Evolutionary conservation across 257 asterid species (phyloP).

Genomic region (Ballota nigra): DNA sequence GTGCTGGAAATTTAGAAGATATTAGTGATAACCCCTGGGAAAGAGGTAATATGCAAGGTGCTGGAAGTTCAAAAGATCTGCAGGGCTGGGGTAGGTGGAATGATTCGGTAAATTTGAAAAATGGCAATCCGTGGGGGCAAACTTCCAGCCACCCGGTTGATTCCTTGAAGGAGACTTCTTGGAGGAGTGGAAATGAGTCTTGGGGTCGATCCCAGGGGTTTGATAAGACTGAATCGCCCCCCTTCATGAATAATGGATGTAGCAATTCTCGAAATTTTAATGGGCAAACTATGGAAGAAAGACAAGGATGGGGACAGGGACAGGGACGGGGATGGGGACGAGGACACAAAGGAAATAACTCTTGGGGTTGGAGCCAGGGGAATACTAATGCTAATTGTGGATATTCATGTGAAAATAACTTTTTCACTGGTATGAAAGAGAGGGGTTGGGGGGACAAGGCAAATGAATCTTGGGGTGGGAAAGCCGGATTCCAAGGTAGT

Average conservation of each 20-base stretch:
- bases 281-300: conserved; percentile 21
- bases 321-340: conserved; percentile 2
- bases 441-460: conserved; percentile 35
- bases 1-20: conserved; percentile 1
- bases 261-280: conserved; percentile 30
- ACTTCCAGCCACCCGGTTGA: conserved; percentile 31
- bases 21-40: conserved; percentile 59
- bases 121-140: conserved; percentile 64
- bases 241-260: conserved; percentile 15
- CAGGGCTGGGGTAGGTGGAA: conserved; percentile 50
- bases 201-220: conserved; percentile 38
- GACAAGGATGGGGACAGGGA: conserved; percentile 45
- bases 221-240: conserved; percentile 16
- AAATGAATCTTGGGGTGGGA: conserved; percentile 33
- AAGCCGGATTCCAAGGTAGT: conserved; percentile 25
- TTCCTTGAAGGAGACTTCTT: conserved; percentile 37
- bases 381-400: conserved; percentile 24
- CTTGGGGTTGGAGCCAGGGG: conserved; percentile 35
- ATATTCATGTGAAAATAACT: conserved; percentile 30
- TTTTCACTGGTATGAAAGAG: conserved; percentile 19
- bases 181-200: conserved; percentile 51
- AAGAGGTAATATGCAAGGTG: conserved; percentile 26
- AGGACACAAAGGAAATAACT: conserved; percentile 22
- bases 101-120: conserved; percentile 31
- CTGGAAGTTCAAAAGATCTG: conserved; percentile 29